Evolutionary conservation across 495 filamentous ascomycete species (phyloP).

Genomic region (Podospora appendiculata): DNA sequence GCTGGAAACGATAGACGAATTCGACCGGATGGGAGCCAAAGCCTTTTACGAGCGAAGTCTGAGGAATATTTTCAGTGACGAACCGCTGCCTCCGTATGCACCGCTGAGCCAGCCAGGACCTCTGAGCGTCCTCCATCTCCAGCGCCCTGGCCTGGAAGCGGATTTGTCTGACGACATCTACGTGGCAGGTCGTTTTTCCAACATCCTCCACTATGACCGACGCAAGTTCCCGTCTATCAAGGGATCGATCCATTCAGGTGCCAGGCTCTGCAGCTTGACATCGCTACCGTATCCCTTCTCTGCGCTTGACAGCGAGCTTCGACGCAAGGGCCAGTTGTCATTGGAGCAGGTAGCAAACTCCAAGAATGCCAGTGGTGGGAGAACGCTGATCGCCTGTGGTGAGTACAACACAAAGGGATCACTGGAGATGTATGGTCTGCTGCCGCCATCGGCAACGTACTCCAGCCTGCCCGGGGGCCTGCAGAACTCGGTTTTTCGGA

Average conservation of each 20-base stretch:
- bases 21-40: conserved; percentile 19
- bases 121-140: conserved; percentile 71
- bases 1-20: conserved; percentile 26
- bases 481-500: conserved; percentile 47
- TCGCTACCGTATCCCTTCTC: conserved; percentile 64
- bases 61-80: conserved; percentile 22
- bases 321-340: conserved; percentile 43
- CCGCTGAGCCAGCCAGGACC: conserved; percentile 76
- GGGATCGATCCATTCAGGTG: conserved; percentile 76
- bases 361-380: conserved; percentile 41
- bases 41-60: conserved; percentile 23
- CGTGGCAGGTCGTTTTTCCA: conserved; percentile 85
- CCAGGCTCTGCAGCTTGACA: conserved; percentile 68
- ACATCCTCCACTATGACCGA: conserved; percentile 82
- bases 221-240: conserved; percentile 74
- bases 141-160: conserved; percentile 41
- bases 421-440: conserved; percentile 75
- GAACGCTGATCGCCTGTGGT: conserved; percentile 75
- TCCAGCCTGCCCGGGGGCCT: conserved; percentile 24
- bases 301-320: conserved; percentile 43
- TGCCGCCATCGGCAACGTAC: conserved; percentile 12
- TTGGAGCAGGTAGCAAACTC: conserved; percentile 42
- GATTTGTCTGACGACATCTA: conserved; percentile 58
- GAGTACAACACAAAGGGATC: conserved; percentile 92
- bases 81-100: conserved; percentile 51